phyloP scores from a whole-genome alignment of 345 rosid species.

The Heritiera fomes region DNA sequence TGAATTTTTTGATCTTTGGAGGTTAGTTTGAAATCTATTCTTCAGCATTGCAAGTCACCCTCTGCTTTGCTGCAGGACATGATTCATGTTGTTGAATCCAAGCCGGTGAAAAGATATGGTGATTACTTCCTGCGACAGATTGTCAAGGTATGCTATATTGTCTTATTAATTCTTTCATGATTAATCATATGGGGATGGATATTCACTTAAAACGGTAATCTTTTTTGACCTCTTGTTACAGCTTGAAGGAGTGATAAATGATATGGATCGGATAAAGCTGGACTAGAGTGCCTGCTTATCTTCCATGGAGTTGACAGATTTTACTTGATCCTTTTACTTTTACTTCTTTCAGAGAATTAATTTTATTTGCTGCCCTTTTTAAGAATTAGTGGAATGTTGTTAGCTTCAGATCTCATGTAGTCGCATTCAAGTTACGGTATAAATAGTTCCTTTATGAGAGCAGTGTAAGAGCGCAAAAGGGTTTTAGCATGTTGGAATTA shows the following conservation, averaged over 20 bases:
- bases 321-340: neutral
- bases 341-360: neutral
- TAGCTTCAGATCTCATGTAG: neutral
- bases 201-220: neutral
- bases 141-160: conserved; percentile 59
- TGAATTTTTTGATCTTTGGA: neutral
- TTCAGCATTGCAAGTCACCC: neutral
- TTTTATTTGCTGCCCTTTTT: neutral
- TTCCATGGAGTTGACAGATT: neutral
- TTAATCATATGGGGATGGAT: neutral
- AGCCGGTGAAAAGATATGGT: conserved; percentile 70
- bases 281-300: conserved; percentile 38
- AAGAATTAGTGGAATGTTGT: neutral
- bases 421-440: neutral
- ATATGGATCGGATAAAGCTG: conserved; percentile 77
- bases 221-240: conserved; percentile 25
- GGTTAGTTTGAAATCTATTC: neutral
- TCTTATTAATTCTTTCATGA: neutral
- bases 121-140: conserved; percentile 94
- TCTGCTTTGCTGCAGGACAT: conserved; percentile 64
- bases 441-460: neutral
- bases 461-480: neutral
- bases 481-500: neutral
- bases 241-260: conserved; percentile 90
- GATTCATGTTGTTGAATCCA: conserved; percentile 76